phyloP scores from a whole-genome alignment of 306 rosid genomes.

The Cyclanthera cordifolia region DNA sequence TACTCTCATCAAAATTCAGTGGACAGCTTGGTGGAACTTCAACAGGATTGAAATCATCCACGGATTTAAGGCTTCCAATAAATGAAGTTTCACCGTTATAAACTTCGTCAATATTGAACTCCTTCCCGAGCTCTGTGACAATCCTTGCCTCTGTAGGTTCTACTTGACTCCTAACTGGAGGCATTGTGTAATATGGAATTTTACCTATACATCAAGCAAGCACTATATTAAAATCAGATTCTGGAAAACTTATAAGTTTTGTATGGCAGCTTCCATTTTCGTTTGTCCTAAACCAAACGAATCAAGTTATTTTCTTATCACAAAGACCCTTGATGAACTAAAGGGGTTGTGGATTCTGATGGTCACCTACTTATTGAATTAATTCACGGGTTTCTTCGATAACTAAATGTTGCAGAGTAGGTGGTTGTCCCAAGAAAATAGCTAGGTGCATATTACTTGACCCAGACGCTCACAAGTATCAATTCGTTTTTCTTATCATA shows the following conservation, averaged over 20 bases:
- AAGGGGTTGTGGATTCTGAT: too few relatives aligned
- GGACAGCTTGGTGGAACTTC: slow-evolving; percentile 74
- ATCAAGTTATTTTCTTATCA: neutral
- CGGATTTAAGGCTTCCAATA: slow-evolving; percentile 81
- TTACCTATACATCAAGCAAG: slow-evolving; percentile 44
- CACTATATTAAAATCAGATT: neutral
- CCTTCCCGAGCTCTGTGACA: slow-evolving; percentile 56
- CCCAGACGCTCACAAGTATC: too few relatives aligned
- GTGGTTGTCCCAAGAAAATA: too few relatives aligned
- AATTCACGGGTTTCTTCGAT: too few relatives aligned
- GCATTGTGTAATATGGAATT: slow-evolving; percentile 83
- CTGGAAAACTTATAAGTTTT: neutral
- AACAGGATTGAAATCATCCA: slow-evolving; percentile 59
- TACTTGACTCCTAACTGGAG: slow-evolving; percentile 61
- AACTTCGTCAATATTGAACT: slow-evolving; percentile 65
- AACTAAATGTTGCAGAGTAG: too few relatives aligned
- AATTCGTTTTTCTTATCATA: neutral
- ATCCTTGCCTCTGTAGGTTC: slow-evolving; percentile 62
- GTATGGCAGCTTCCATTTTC: neutral
- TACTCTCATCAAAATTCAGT: slow-evolving; percentile 38
- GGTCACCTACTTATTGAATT: too few relatives aligned
- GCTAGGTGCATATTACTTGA: too few relatives aligned
- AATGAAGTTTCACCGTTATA: slow-evolving; percentile 67
- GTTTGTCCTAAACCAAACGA: neutral
- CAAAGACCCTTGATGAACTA: too few relatives aligned